Conservation (phyloP, 345 rosid genomes). For the Arabidopsis suecica region DNA sequence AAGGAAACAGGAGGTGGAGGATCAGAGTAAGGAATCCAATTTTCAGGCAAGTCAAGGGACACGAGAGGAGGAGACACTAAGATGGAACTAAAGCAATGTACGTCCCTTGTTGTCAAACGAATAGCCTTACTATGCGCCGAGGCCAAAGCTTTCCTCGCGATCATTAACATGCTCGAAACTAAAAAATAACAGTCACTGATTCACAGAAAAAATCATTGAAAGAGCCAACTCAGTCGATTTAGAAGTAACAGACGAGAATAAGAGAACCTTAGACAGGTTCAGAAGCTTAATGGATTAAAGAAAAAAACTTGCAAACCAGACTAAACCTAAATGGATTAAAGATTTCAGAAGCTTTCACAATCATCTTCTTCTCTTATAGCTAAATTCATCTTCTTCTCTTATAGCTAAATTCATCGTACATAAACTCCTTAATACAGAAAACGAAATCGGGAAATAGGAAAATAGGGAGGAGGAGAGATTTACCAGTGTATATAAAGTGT, state of each 20-base stretch:
- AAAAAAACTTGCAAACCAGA: constrained; percentile 20
- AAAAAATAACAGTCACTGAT: constrained; percentile 20
- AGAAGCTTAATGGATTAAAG: constrained; percentile 17
- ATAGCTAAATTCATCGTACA: background rate
- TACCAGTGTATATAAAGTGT: constrained; percentile 26
- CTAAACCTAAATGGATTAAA: constrained; percentile 26
- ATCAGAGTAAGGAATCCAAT: constrained; percentile 52
- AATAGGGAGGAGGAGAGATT: background rate
- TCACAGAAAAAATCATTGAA: constrained; percentile 7
- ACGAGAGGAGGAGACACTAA: constrained; percentile 76
- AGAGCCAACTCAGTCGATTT: constrained; percentile 10
- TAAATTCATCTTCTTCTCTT: constrained; percentile 9
- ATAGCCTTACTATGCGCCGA: constrained; percentile 26
- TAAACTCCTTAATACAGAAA: background rate
- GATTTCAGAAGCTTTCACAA: constrained; percentile 18
- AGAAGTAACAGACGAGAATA: constrained; percentile 2
- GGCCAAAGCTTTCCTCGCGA: constrained; percentile 45
- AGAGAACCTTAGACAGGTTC: constrained; percentile 8
- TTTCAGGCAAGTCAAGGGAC: constrained; percentile 76
- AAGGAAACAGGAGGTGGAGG: constrained; percentile 32
- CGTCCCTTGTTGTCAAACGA: constrained; percentile 38
- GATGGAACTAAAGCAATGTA: constrained; percentile 49
- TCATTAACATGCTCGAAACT: constrained; percentile 32
- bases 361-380: constrained; percentile 3
- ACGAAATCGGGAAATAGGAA: background rate